Conservation (phyloP, 2,329 filamentous ascomycete species). For the Rhynchosporium graminicola region DNA sequence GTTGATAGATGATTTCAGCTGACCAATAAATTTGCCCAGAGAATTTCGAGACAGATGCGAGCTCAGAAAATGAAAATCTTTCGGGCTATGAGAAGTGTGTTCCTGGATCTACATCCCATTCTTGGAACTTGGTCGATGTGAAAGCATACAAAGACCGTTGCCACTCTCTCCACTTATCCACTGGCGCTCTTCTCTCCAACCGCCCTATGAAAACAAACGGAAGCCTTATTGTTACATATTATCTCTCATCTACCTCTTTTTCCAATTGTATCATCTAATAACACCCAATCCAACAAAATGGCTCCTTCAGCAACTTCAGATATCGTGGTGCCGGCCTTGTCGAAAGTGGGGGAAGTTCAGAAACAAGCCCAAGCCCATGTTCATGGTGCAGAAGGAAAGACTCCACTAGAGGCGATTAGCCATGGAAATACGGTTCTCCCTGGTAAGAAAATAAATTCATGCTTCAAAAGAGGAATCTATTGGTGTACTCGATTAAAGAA, state of each 20-base stretch:
- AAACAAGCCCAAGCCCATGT: constrained; percentile 29
- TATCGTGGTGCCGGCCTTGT: constrained; percentile 11
- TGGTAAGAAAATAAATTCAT: constrained; percentile 24
- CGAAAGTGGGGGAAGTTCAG: constrained; percentile 25
- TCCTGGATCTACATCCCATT: constrained; percentile 1
- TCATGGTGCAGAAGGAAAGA: constrained; percentile 37
- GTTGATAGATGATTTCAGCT: not conserved
- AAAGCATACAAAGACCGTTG: not conserved
- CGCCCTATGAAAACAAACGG: constrained; percentile 6
- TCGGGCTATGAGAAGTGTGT: not conserved
- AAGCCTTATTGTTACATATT: too few species aligned
- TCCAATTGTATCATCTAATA: not conserved
- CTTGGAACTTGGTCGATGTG: not conserved
- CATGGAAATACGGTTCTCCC: constrained; percentile 37
- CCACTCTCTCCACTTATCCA: constrained; percentile 2
- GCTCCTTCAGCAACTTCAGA: constrained; percentile 31
- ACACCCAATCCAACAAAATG: constrained; percentile 16
- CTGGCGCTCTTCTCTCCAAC: not conserved
- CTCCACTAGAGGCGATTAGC: constrained; percentile 40
- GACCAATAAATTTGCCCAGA: not conserved
- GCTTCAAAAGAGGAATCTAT: not conserved
- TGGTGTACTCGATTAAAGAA: not conserved
- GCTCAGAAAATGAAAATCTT: not conserved
- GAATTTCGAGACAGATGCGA: not conserved
- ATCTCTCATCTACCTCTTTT: not conserved